These are phyloP conservation scores for Acephala macrosclerotiorum DNA, from an alignment of 2,329 filamentous ascomycete genomes.

Conservation along the genomic window DNA sequence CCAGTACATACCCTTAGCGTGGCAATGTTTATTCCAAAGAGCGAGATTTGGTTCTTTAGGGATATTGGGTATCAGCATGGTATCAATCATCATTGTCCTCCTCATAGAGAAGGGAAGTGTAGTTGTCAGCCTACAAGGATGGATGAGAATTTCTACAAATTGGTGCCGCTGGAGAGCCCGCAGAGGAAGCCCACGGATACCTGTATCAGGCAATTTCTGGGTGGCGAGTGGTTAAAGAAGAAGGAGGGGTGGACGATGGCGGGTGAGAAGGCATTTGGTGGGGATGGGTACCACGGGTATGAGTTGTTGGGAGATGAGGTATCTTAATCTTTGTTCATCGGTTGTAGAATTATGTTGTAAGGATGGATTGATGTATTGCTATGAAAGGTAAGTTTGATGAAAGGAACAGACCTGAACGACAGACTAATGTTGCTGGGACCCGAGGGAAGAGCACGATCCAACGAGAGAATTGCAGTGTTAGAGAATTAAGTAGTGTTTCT, in stretches of 20 bases:
- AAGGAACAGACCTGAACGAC: too few relatives aligned
- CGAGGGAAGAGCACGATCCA: too few relatives aligned
- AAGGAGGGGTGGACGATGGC: constrained; percentile 50
- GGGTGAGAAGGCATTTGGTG: constrained; percentile 49
- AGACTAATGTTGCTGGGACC: too few relatives aligned
- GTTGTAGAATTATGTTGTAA: too few relatives aligned
- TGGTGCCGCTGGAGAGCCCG: constrained; percentile 55
- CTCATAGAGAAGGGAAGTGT: constrained; percentile 44
- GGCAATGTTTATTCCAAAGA: constrained; percentile 82
- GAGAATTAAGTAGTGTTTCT: too few relatives aligned
- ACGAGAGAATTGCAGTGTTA: too few relatives aligned
- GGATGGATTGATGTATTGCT: too few relatives aligned
- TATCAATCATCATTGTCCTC: constrained; percentile 51
- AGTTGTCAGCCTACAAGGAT: constrained; percentile 53
- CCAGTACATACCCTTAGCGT: constrained; percentile 96
- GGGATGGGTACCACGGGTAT: constrained; percentile 55
- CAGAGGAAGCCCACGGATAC: constrained; percentile 55
- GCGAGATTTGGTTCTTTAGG: constrained; percentile 96
- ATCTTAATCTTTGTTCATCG: too few relatives aligned
- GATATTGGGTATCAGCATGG: constrained; percentile 96
- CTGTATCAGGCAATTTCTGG: constrained; percentile 54
- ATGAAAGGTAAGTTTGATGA: too few relatives aligned
- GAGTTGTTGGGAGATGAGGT: constrained; percentile 30
- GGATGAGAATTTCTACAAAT: constrained; percentile 54
- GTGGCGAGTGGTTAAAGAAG: constrained; percentile 52